These are phyloP conservation scores for Tanozyma kutaoensis DNA, from an alignment of 805 yeast genomes.

Conservation along the genomic window DNA sequence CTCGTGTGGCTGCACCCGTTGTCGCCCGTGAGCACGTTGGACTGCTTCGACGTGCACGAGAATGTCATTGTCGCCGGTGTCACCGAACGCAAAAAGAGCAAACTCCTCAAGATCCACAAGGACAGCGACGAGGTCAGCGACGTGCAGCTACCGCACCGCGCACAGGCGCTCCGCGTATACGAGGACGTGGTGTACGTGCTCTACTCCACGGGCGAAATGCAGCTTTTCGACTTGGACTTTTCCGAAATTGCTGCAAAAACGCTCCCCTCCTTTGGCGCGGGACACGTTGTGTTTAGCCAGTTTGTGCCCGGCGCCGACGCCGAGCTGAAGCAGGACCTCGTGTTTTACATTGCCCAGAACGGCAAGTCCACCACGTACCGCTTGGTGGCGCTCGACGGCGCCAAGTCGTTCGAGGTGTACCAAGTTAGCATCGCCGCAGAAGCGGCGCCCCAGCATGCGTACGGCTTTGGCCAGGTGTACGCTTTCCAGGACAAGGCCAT, in stretches of 20 bases:
- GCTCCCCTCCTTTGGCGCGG: background rate
- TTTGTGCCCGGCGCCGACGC: background rate
- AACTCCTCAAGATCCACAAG: conserved; percentile 5
- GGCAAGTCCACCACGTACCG: conserved; percentile 8
- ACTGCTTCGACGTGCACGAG: conserved; percentile 21
- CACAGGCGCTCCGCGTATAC: background rate
- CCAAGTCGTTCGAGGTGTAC: conserved; percentile 11
- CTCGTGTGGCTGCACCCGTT: conserved; percentile 42
- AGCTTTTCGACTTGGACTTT: background rate
- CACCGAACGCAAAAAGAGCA: conserved; percentile 18
- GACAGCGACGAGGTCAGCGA: conserved; percentile 1
- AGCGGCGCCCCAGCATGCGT: too few relatives aligned
- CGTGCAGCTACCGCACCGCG: background rate
- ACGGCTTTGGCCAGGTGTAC: conserved; percentile 14
- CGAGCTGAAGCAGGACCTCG: conserved; percentile 11
- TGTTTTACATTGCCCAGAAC: conserved; percentile 7
- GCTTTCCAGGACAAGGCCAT: conserved; percentile 6
- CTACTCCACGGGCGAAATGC: background rate
- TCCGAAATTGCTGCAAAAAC: background rate
- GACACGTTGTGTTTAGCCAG: background rate
- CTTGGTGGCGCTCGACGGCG: conserved; percentile 11
- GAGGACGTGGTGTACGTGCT: background rate
- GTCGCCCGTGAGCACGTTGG: conserved; percentile 31
- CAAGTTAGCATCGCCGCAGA: conserved; percentile 6
- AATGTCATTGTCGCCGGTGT: conserved; percentile 24